A percentile compares a stretch with the other conserved stretches of the same genome.
Evolutionary conservation across 2,329 filamentous ascomycete genomes (phyloP).

Genomic region (Magnaporthales sp.): DNA sequence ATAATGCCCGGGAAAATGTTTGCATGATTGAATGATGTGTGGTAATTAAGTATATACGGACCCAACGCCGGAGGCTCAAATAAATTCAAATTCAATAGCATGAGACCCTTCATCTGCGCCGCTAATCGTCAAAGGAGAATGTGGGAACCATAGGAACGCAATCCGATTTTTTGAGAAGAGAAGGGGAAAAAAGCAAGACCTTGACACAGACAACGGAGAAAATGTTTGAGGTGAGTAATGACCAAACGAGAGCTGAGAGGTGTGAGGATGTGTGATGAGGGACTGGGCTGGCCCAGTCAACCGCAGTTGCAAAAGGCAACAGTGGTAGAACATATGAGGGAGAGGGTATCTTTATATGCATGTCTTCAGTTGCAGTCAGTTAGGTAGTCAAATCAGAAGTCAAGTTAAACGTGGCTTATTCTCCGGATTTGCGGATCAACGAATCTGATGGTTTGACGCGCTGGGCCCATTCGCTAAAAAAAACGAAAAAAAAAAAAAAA

Average conservation of each 20-base stretch:
- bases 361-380: background rate
- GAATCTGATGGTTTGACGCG: conserved; percentile 6
- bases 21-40: background rate
- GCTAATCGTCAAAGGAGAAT: background rate
- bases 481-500: too few relatives aligned
- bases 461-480: conserved; percentile 6
- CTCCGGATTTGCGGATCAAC: conserved; percentile 3
- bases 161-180: background rate
- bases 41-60: background rate
- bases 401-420: background rate
- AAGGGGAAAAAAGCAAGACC: background rate
- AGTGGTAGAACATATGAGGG: background rate
- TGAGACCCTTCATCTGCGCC: background rate
- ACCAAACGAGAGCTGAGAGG: background rate
- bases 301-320: background rate
- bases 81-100: background rate
- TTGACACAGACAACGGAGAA: background rate
- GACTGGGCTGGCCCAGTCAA: background rate
- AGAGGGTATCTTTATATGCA: background rate
- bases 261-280: background rate
- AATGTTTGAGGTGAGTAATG: background rate
- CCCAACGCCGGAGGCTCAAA: background rate
- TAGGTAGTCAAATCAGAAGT: background rate
- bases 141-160: background rate
- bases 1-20: background rate